Evolutionary conservation across 257 asterid species (phyloP).

Genomic region (Ocimum tenuiflorum): DNA sequence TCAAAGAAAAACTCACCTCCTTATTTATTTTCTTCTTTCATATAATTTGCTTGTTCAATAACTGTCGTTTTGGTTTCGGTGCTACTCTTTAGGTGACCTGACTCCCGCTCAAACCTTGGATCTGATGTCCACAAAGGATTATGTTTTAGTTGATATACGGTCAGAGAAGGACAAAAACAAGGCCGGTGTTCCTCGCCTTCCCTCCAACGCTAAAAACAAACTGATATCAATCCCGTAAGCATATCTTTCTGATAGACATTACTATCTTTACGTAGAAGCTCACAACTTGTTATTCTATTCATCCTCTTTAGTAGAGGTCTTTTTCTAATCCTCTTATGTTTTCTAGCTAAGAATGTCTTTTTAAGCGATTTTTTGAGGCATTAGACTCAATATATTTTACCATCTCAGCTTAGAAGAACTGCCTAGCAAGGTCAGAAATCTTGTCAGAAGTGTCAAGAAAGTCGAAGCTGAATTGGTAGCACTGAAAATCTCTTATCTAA

Average conservation of each 20-base stretch:
- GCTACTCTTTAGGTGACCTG: conserved; percentile 49
- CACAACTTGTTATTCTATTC: no score
- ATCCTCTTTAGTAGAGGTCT: not conserved
- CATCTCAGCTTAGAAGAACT: conserved; percentile 79
- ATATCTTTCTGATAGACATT: conserved; percentile 4
- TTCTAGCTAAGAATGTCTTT: conserved; percentile 4
- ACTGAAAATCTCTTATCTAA: conserved; percentile 78
- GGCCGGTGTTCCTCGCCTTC: conserved; percentile 88
- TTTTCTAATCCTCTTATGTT: not conserved
- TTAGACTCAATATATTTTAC: conserved; percentile 1
- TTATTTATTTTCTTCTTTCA: conserved; percentile 1
- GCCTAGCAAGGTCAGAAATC: conserved; percentile 60
- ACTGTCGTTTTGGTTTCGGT: conserved; percentile 10
- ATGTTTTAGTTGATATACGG: conserved; percentile 81
- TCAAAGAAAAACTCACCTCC: not conserved
- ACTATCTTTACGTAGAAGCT: no score
- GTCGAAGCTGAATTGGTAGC: conserved; percentile 92
- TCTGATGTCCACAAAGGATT: conserved; percentile 66
- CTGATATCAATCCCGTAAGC: conserved; percentile 80
- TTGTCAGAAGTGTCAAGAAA: conserved; percentile 63
- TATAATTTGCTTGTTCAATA: conserved; percentile 1
- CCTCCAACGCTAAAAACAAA: conserved; percentile 62
- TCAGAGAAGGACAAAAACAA: conserved; percentile 86
- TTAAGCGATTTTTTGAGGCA: conserved; percentile 5
- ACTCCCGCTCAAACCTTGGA: conserved; percentile 89